Evolutionary conservation across 164 flowering plant species (phyloP), one percentile per base, ranked within the genome.

Genomic region (Tetracentron sinense): DNA sequence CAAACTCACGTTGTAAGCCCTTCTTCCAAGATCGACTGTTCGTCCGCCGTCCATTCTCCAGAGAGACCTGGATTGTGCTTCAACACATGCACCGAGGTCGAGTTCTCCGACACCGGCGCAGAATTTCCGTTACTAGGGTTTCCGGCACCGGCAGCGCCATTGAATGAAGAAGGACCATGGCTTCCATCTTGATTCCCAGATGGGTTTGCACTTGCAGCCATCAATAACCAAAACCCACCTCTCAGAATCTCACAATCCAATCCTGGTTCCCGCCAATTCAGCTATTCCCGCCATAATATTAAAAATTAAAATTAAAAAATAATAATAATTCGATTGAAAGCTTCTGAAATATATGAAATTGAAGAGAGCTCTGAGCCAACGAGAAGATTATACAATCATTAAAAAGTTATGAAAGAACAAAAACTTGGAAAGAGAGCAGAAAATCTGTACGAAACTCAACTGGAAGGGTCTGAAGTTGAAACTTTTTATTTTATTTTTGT

Each of bases 51-150:
- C 92, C 92, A 86, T 47, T 82, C 78, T n/a, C 47, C 53, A 22
- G 85, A 67, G 26, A 82, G 71, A n/a, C 87, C 87, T 0, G 85
- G 88, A 51, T 79, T 77, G 54, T 85, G 82, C 75, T 76, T 81
- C 81, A 83, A 64, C 11, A 78, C 71, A 33, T 70, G 60, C 42
- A 49, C 58, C 25, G 71, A 28, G 42, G 65, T 70, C 15, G 79
- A 71, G 51, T 60, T 72, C 30, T 69, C 78, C 12, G 22, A 66
- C 17, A 38, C 56, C 33, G 48, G 42, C 30, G 56, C 77, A 7
- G 74, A 31, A 63, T 63, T 78, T 8, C 76, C 80, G 61, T 72
- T 74, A 49, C 42, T 67, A 6, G 66, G 69, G 62, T 70, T 63
- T 46, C 64, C 66, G 1, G 42, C 58, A n/a, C 46, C 57, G 6